Percentiles rank a stretch among this genome's conserved stretches.
Conservation (phyloP, 805 yeast genomes). For the Starmerella ratchasimensis region DNA sequence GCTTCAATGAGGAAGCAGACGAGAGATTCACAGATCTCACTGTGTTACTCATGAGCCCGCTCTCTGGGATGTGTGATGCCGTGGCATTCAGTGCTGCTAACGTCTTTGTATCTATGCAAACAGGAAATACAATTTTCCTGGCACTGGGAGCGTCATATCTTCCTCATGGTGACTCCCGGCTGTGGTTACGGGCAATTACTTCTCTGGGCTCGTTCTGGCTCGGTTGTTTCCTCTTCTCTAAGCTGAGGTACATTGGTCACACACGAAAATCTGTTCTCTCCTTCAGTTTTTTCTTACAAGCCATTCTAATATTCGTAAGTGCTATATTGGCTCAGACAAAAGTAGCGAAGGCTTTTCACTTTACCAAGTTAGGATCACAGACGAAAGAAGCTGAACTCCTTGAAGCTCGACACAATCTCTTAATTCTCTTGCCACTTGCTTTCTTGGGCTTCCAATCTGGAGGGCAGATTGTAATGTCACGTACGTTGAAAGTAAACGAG, state of each 20-base stretch:
- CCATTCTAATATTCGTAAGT: conserved; percentile 5
- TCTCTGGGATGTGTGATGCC: conserved; percentile 15
- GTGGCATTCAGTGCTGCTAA: conserved; percentile 12
- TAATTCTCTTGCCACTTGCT: conserved; percentile 10
- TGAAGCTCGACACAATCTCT: not conserved
- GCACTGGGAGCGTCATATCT: conserved; percentile 11
- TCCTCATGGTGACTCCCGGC: conserved; percentile 5
- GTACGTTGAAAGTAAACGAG: conserved; percentile 11
- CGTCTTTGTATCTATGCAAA: conserved; percentile 12
- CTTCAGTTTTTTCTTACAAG: conserved; percentile 8
- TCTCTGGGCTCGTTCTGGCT: conserved; percentile 11
- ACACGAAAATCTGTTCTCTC: conserved; percentile 4
- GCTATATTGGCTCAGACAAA: conserved; percentile 12
- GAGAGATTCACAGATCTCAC: conserved; percentile 7
- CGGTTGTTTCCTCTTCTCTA: conserved; percentile 11
- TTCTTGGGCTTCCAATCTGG: conserved; percentile 13
- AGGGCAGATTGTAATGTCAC: conserved; percentile 13
- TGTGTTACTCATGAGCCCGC: conserved; percentile 7
- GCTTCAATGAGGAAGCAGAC: conserved; percentile 1
- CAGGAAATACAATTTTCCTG: conserved; percentile 14
- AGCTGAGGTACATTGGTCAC: conserved; percentile 7
- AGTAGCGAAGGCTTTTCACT: conserved; percentile 2
- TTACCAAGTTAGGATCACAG: conserved; percentile 3
- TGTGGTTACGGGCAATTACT: conserved; percentile 12
- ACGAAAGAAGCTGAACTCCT: not conserved